Evolutionary conservation across 1,284 basidiomycete genomes (phyloP).

Genomic region (Irpex sp.): DNA sequence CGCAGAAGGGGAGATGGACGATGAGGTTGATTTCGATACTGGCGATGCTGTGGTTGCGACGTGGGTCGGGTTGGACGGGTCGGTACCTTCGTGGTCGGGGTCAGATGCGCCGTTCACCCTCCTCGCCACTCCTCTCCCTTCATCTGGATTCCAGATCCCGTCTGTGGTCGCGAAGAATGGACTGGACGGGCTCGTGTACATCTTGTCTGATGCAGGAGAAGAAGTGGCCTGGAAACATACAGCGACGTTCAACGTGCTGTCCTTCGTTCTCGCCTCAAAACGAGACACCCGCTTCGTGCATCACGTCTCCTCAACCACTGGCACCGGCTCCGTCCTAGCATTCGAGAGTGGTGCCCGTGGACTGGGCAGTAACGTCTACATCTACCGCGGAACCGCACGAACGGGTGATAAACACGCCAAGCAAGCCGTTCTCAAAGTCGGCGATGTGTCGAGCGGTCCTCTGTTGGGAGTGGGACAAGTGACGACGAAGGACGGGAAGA

Average conservation of each 20-base stretch:
- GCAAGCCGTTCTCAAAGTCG: slow-evolving; percentile 74
- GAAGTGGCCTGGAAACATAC: slow-evolving; percentile 64
- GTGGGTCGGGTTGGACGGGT: slow-evolving; percentile 55
- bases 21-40: slow-evolving; percentile 70
- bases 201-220: slow-evolving; percentile 28
- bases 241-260: slow-evolving; percentile 80
- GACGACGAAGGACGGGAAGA: slow-evolving; percentile 23
- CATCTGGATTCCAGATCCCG: slow-evolving; percentile 23
- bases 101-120: slow-evolving; percentile 43
- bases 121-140: slow-evolving; percentile 60
- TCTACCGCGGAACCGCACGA: slow-evolving; percentile 58
- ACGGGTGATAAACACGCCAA: slow-evolving; percentile 54
- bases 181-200: slow-evolving; percentile 78
- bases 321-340: slow-evolving; percentile 47
- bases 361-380: slow-evolving; percentile 76
- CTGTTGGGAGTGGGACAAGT: slow-evolving; percentile 73
- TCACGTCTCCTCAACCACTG: slow-evolving; percentile 50
- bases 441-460: slow-evolving; percentile 61
- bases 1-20: slow-evolving; percentile 78
- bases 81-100: slow-evolving; percentile 34
- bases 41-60: slow-evolving; percentile 57
- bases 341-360: slow-evolving; percentile 71
- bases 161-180: slow-evolving; percentile 72
- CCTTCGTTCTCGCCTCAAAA: slow-evolving; percentile 94
- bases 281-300: slow-evolving; percentile 80